These are phyloP conservation scores for Colletotrichum horii DNA, from an alignment of 2,329 filamentous ascomycete species.

Conservation along the genomic window DNA sequence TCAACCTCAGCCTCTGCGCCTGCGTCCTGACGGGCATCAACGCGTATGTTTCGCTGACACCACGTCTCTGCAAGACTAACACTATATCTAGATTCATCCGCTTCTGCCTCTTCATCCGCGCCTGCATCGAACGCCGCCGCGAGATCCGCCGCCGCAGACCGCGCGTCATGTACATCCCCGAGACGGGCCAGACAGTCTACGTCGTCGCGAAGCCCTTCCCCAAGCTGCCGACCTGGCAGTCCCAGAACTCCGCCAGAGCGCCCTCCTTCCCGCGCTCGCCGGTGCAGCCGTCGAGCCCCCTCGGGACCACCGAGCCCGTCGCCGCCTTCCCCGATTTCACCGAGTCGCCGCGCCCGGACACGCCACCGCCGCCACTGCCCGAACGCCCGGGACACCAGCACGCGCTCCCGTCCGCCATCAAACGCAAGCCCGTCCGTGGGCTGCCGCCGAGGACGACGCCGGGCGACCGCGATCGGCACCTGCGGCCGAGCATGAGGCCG, in stretches of 20 bases:
- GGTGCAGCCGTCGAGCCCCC: background rate
- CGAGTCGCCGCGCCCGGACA: background rate
- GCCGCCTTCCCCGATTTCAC: background rate
- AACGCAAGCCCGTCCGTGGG: background rate
- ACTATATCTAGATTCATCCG: constrained; percentile 20
- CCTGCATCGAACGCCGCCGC: constrained; percentile 27
- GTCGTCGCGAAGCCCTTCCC: constrained; percentile 24
- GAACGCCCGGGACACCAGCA: background rate
- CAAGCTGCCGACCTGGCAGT: background rate
- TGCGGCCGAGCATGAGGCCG: constrained; percentile 14
- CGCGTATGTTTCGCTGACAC: background rate
- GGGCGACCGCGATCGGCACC: background rate
- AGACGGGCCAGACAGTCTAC: constrained; percentile 25
- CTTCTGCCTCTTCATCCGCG: constrained; percentile 30
- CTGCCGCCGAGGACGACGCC: background rate
- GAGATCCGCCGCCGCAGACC: constrained; percentile 21
- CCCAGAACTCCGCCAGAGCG: background rate
- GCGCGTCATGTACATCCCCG: constrained; percentile 26
- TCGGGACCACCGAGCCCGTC: background rate
- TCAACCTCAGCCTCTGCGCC: background rate
- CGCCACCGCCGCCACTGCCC: background rate
- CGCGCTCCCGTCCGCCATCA: background rate
- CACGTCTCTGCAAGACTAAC: background rate
- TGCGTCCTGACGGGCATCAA: background rate
- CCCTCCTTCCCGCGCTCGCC: background rate